phyloP scores from a whole-genome alignment of 2,329 filamentous ascomycete genomes.

The Talaromyces sp. region DNA sequence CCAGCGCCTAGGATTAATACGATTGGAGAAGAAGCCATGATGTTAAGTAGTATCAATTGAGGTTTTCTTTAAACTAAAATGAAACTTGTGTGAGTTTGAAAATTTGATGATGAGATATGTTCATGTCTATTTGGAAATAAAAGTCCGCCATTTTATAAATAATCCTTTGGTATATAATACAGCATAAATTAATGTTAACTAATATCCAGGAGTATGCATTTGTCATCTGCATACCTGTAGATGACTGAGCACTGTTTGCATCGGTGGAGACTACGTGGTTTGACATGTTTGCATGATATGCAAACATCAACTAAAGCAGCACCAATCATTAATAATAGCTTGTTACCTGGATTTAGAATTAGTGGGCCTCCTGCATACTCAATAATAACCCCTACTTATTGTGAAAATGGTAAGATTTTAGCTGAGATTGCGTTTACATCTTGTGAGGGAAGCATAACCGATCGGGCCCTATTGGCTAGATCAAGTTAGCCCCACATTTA shows the following conservation, averaged over 20 bases:
- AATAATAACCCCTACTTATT: too few relatives aligned
- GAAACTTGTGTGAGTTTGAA: not conserved
- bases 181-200: not conserved
- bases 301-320: not conserved
- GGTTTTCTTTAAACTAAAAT: not conserved
- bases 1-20: conserved; percentile 41
- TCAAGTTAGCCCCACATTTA: not conserved
- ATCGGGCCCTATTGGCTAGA: not conserved
- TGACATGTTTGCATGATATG: not conserved
- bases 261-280: not conserved
- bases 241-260: not conserved
- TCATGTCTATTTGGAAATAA: not conserved
- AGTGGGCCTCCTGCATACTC: too few relatives aligned
- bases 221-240: not conserved
- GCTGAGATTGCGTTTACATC: too few relatives aligned
- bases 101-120: not conserved
- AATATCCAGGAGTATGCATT: too few relatives aligned
- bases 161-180: not conserved
- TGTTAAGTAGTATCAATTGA: not conserved
- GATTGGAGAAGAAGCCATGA: not conserved
- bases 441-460: too few relatives aligned
- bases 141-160: not conserved
- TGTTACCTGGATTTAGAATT: not conserved
- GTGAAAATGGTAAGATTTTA: too few relatives aligned
- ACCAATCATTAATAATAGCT: not conserved